Conservation (phyloP, 1,139 yeast genomes). For the Hansenula sp. region DNA sequence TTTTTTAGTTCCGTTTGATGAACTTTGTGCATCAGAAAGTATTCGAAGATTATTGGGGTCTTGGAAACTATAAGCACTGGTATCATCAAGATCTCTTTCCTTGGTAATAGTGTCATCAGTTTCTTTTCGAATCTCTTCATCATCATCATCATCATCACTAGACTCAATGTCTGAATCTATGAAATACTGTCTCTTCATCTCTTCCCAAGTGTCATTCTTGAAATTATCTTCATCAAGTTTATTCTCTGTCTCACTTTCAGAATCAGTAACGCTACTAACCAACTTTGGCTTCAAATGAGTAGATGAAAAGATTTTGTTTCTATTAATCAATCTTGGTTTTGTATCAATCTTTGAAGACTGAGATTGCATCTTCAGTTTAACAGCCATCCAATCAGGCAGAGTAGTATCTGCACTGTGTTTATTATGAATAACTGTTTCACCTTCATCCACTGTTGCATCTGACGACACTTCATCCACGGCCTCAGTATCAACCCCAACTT, state of each 20-base stretch:
- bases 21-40: constrained; percentile 4
- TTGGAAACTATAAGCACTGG: constrained; percentile 13
- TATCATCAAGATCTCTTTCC: constrained; percentile 3
- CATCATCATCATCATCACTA: constrained; percentile 1
- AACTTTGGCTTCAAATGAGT: not conserved
- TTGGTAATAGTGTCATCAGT: not conserved
- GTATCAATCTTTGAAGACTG: not conserved
- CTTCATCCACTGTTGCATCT: constrained; percentile 24
- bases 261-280: not conserved
- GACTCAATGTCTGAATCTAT: constrained; percentile 7
- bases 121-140: not conserved
- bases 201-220: constrained; percentile 16
- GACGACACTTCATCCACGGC: constrained; percentile 57
- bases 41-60: constrained; percentile 7
- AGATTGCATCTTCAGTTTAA: constrained; percentile 42
- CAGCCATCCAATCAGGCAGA: constrained; percentile 49
- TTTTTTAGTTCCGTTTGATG: constrained; percentile 9
- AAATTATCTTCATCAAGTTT: too few relatives aligned
- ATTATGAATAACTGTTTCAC: constrained; percentile 15
- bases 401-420: constrained; percentile 10
- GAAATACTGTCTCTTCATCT: constrained; percentile 11
- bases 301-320: not conserved
- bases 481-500: constrained; percentile 54
- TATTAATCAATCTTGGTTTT: not conserved
- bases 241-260: not conserved